Percentiles rank a stretch among this genome's conserved stretches.
Conservation (phyloP, 352 stramenopile species). For the Blastocystis sp. region DNA sequence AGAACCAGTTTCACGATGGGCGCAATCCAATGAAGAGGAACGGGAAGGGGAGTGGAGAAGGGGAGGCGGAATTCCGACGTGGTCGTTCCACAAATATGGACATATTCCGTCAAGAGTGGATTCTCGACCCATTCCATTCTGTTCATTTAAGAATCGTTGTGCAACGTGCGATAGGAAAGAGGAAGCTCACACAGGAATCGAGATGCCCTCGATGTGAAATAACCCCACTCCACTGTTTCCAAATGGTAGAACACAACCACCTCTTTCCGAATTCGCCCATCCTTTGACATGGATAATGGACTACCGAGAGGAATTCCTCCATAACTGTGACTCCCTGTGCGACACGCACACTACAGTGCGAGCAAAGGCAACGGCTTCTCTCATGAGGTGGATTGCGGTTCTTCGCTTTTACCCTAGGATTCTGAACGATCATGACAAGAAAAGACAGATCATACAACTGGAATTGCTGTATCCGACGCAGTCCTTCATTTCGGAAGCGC, state of each 20-base stretch:
- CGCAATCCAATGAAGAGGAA: neutral
- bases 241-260: no score
- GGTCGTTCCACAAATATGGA: no score
- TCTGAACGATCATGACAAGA: constrained; percentile 68
- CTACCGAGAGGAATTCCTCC: constrained; percentile 42
- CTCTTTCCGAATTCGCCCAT: no score
- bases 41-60: neutral
- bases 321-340: constrained; percentile 42
- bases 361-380: constrained; percentile 1
- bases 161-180: neutral
- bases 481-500: constrained; percentile 34
- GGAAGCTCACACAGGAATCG: neutral
- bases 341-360: neutral
- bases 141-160: neutral
- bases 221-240: constrained; percentile 30
- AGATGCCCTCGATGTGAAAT: neutral
- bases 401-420: neutral
- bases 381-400: neutral
- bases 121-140: neutral
- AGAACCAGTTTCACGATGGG: neutral
- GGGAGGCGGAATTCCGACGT: constrained; percentile 6
- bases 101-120: neutral
- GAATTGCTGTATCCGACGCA: constrained; percentile 43
- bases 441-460: constrained; percentile 38
- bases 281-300: constrained; percentile 14